Percentiles rank a stretch among this genome's conserved stretches.
Conservation (phyloP, 805 yeast species). For the Ogataea paraovalis region DNA sequence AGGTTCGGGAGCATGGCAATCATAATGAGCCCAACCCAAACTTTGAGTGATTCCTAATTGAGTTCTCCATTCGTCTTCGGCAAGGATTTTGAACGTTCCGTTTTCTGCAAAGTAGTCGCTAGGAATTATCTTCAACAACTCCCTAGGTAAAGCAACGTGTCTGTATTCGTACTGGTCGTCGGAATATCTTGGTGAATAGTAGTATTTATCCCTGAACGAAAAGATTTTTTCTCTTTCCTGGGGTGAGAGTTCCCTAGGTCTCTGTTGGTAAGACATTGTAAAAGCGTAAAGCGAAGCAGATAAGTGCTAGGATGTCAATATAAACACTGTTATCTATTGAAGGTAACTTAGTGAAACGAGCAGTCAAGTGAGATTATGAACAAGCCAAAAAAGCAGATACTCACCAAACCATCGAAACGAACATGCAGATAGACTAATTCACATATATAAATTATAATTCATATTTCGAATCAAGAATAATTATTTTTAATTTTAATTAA, state of each 20-base stretch:
- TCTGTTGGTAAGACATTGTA: constrained; percentile 33
- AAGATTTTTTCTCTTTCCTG: constrained; percentile 80
- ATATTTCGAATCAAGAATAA: no score
- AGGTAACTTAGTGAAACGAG: neutral
- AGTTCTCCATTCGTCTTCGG: constrained; percentile 94
- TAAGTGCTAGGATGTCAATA: neutral
- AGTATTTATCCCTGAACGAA: constrained; percentile 91
- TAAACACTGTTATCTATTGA: neutral
- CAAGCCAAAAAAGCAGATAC: no score
- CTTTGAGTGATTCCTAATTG: constrained; percentile 97
- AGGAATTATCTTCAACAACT: constrained; percentile 91
- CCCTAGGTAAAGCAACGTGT: constrained; percentile 95
- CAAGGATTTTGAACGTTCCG: constrained; percentile 83
- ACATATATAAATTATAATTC: no score
- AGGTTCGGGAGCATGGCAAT: constrained; percentile 98
- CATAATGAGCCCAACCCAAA: constrained; percentile 97
- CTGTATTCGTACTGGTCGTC: constrained; percentile 92
- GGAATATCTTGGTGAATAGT: constrained; percentile 88
- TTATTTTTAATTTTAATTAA: no score
- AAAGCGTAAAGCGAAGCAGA: neutral
- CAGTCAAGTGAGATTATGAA: no score
- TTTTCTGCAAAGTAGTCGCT: constrained; percentile 92
- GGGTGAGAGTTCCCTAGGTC: constrained; percentile 73
- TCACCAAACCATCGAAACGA: no score
- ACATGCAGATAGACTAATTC: no score